Conservation (phyloP, 2,329 filamentous ascomycete genomes). For the Chrysoporthe austroafricana region DNA sequence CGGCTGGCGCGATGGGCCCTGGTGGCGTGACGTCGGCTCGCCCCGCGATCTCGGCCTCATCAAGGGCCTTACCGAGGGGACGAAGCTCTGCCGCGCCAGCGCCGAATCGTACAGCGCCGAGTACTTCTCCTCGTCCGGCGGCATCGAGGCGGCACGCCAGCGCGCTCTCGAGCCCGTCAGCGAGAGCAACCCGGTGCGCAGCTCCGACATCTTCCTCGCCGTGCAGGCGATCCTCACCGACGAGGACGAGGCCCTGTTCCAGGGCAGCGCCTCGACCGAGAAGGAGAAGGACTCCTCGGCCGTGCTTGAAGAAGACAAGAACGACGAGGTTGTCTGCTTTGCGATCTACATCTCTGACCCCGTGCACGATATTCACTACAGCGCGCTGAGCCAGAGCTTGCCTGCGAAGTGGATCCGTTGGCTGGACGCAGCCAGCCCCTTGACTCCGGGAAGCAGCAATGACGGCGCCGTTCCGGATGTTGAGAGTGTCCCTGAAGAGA, state of each 20-base stretch:
- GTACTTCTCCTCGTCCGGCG: constrained; percentile 78
- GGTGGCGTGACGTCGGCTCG: constrained; percentile 79
- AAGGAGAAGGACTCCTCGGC: constrained; percentile 59
- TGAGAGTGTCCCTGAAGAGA: constrained; percentile 73
- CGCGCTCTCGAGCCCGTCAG: constrained; percentile 78
- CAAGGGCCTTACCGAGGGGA: constrained; percentile 80
- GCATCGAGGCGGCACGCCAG: constrained; percentile 78
- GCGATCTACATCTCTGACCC: constrained; percentile 85
- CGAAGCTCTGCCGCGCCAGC: constrained; percentile 86
- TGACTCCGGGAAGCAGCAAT: constrained; percentile 58
- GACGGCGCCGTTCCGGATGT: constrained; percentile 44
- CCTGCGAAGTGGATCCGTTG: constrained; percentile 87
- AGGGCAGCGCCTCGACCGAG: constrained; percentile 55
- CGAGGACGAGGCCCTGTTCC: constrained; percentile 69
- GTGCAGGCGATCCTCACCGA: constrained; percentile 81
- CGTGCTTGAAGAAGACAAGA: constrained; percentile 54
- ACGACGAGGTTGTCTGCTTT: constrained; percentile 71
- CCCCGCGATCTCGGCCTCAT: constrained; percentile 80
- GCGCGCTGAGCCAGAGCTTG: constrained; percentile 78
- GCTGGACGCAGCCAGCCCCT: constrained; percentile 75
- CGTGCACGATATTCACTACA: constrained; percentile 87
- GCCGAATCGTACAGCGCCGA: constrained; percentile 87
- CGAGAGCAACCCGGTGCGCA: constrained; percentile 87
- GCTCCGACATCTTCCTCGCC: constrained; percentile 93
- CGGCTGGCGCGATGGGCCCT: constrained; percentile 92